Percentiles rank a stretch among this genome's conserved stretches.
Evolutionary conservation across 768 basidiomycete genomes (phyloP).

Genomic region (Mycena polygramma): DNA sequence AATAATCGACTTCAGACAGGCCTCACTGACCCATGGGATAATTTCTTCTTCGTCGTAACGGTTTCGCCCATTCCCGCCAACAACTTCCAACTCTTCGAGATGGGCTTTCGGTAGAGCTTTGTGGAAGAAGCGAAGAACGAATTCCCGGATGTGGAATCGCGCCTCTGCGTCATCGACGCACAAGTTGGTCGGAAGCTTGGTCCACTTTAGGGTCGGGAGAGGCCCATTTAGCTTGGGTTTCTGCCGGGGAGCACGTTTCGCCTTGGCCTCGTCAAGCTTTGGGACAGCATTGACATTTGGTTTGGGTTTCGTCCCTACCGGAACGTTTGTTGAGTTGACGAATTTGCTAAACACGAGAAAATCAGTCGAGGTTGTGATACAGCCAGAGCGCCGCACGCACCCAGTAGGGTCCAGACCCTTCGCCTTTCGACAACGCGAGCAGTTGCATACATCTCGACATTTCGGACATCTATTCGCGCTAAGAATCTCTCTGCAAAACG

Average conservation of each 20-base stretch:
- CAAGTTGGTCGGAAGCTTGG: constrained; percentile 57
- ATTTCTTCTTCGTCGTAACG: constrained; percentile 57
- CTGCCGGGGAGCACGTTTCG: constrained; percentile 44
- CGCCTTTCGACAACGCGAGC: constrained; percentile 72
- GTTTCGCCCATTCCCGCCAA: constrained; percentile 52
- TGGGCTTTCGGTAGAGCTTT: constrained; percentile 61
- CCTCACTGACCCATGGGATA: constrained; percentile 74
- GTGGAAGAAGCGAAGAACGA: constrained; percentile 67
- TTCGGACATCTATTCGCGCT: constrained; percentile 70
- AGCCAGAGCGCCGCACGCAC: constrained; percentile 50
- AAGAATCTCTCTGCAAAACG: constrained; percentile 1
- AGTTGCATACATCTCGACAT: constrained; percentile 78
- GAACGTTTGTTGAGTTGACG: constrained; percentile 24
- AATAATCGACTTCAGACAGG: constrained; percentile 74
- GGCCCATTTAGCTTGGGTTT: constrained; percentile 46
- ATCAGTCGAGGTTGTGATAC: constrained; percentile 11
- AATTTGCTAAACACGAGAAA: constrained; percentile 23
- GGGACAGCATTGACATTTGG: constrained; percentile 12
- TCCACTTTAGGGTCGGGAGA: constrained; percentile 69
- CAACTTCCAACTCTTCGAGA: constrained; percentile 74
- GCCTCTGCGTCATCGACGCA: constrained; percentile 63
- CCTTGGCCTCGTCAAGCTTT: constrained; percentile 33
- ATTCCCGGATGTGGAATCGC: constrained; percentile 82
- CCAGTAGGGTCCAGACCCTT: constrained; percentile 72
- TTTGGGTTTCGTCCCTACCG: constrained; percentile 30